phyloP scores from a whole-genome alignment of 1,139 yeast species.

The Suhomyces taliae region DNA sequence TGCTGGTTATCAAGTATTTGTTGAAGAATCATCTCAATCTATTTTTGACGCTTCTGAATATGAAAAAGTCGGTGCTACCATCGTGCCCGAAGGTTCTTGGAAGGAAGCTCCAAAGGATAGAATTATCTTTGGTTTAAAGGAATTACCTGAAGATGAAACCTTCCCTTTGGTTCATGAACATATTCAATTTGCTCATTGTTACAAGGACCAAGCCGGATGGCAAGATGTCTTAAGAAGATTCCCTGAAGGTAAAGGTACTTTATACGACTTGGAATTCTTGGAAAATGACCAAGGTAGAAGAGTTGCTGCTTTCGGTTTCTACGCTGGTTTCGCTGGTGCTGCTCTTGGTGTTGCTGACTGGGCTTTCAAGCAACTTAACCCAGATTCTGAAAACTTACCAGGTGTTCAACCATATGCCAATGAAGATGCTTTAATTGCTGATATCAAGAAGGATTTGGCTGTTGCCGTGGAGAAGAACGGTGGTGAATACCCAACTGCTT shows the following conservation, averaged over 20 bases:
- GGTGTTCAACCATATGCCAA: constrained; percentile 81
- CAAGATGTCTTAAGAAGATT: constrained; percentile 82
- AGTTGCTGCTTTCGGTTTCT: constrained; percentile 98
- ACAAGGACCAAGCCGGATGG: constrained; percentile 98
- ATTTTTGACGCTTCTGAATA: constrained; percentile 77
- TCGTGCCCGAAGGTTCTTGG: constrained; percentile 96
- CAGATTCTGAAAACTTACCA: constrained; percentile 63
- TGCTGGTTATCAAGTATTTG: constrained; percentile 85
- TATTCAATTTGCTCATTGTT: constrained; percentile 98
- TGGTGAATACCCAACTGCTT: constrained; percentile 70
- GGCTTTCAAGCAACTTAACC: constrained; percentile 82
- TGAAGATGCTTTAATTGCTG: constrained; percentile 69
- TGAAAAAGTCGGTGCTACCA: constrained; percentile 73
- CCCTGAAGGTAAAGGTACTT: constrained; percentile 85
- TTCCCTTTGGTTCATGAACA: constrained; percentile 96
- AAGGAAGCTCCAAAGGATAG: constrained; percentile 84
- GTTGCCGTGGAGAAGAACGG: constrained; percentile 61
- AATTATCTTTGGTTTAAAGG: constrained; percentile 90
- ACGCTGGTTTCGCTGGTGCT: constrained; percentile 99
- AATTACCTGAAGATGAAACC: constrained; percentile 83
- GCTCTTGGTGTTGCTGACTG: constrained; percentile 93
- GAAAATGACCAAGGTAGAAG: constrained; percentile 95
- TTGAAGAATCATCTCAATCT: constrained; percentile 84
- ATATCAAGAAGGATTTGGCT: constrained; percentile 62
- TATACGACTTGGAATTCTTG: constrained; percentile 91